phyloP scores from a whole-genome alignment of 1,284 basidiomycete species.

The Puccinia brachypodii region DNA sequence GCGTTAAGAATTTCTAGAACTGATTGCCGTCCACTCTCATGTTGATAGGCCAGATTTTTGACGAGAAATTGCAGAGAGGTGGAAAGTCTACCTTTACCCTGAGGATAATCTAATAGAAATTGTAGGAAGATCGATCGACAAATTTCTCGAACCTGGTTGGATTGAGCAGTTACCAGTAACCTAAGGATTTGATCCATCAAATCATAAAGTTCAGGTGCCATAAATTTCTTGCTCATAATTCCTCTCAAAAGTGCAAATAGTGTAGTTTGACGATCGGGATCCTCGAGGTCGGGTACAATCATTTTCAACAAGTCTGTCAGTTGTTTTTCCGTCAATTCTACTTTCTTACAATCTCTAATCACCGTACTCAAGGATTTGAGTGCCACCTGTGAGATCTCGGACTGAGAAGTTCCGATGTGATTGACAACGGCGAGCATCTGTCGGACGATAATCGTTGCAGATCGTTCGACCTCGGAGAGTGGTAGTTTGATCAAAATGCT shows the following conservation, averaged over 20 bases:
- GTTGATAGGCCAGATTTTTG: conserved; percentile 86
- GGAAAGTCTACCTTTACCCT: conserved; percentile 84
- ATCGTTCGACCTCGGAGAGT: conserved; percentile 72
- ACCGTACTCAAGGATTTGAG: conserved; percentile 82
- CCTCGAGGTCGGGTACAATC: conserved; percentile 87
- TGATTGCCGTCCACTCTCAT: conserved; percentile 85
- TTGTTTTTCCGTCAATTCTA: conserved; percentile 84
- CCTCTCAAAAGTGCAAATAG: conserved; percentile 90
- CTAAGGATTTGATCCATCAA: conserved; percentile 93
- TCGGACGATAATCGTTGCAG: conserved; percentile 77
- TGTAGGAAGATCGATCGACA: conserved; percentile 86
- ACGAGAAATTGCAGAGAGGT: conserved; percentile 89
- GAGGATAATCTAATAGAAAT: conserved; percentile 96
- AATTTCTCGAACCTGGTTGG: conserved; percentile 82
- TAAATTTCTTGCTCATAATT: conserved; percentile 83
- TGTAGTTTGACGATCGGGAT: conserved; percentile 78
- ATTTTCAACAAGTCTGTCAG: conserved; percentile 82
- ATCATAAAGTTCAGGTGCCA: conserved; percentile 96
- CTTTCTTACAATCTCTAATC: conserved; percentile 76
- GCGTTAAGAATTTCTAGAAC: conserved; percentile 87
- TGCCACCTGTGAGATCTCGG: conserved; percentile 83
- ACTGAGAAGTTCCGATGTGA: conserved; percentile 80
- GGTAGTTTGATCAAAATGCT: conserved; percentile 83
- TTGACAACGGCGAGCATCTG: conserved; percentile 85
- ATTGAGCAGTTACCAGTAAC: conserved; percentile 91